Evolutionary conservation across 371 early-diverging fungal genomes (phyloP).

Genomic region (Mucor lusitanicus): DNA sequence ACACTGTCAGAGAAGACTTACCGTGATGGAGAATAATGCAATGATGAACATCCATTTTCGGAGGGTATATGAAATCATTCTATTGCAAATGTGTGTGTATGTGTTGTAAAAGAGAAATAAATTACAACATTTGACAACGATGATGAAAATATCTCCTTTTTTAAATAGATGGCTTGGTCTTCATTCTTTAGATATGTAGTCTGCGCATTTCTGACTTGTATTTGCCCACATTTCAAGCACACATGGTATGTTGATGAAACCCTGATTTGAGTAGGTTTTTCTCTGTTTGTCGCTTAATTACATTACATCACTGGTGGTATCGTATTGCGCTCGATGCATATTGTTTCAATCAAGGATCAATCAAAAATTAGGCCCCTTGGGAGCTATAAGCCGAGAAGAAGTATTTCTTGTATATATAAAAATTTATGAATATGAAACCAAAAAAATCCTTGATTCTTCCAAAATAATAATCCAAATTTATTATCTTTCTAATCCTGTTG

Average conservation of each 20-base stretch:
- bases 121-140: background rate
- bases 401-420: no score
- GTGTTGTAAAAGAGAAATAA: background rate
- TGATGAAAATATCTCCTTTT: background rate
- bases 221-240: background rate
- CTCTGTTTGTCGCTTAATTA: no score
- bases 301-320: no score
- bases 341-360: background rate
- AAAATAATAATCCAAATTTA: background rate
- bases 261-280: background rate
- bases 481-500: background rate
- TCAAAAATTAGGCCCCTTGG: no score
- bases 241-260: background rate
- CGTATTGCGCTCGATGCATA: no score
- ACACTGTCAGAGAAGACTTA: background rate
- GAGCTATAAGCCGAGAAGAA: no score
- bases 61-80: slow-evolving; percentile 1
- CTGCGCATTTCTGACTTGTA: background rate
- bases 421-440: background rate
- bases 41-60: slow-evolving; percentile 9
- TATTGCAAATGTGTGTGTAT: no score
- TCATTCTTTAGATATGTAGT: background rate
- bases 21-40: background rate
- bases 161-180: background rate
- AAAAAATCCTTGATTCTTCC: background rate